Base-by-base conservation (phyloP, 1,284 basidiomycete genomes). In the Leccinum fallax region DNA sequence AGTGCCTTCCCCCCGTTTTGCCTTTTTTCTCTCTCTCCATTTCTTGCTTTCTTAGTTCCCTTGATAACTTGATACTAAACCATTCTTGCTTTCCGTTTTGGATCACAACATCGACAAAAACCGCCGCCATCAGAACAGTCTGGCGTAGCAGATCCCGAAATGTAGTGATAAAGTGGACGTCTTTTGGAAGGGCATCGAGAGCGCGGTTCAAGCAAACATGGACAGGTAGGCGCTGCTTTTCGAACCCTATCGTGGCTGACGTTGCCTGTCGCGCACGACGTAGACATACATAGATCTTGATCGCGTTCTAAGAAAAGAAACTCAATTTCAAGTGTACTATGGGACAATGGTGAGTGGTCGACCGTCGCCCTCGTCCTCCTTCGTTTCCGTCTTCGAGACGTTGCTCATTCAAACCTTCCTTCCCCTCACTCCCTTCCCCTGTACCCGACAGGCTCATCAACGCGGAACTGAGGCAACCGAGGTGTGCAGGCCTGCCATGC, bases 181-280 rank as follows among this genome's bases (percentile, higher is more conserved):
- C 2, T 92, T 92, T 65, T 90, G 89, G 88, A 88, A 85, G 65
- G 87, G 80, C 2, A 81, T 93, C 34, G 90, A 93, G 71, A 81
- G 79, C 36, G 15, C 52, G 86, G 85, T 10, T 73, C 78, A 7
- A 84, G 80, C 58, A 90, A 89, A 70, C 80, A 83, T 48, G 90
- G 90, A 11, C 87, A 90, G 76, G 90, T 90, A 60, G 24, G 51
- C n/a, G n/a, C 48, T 26, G 48, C 19, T 26, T 51, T 26, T 26
- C 24, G 24, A 24, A 21, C 21, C 24, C 48, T 26, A 21, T 21
- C 24, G 21, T 26, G 48, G 15, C 48, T 51, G 13, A 26, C 24
- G 43, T 46, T 43, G 40, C 30, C 30, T 32, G 30, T 32, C 30
- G 30, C 30, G 30, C 30, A 54, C 36, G 55, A 13, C 51, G 7